A percentile compares a stretch with the other conserved stretches of the same genome.
These are phyloP conservation scores for Posidonia australis DNA, from an alignment of 106 monocot species.

Conservation along the genomic window DNA sequence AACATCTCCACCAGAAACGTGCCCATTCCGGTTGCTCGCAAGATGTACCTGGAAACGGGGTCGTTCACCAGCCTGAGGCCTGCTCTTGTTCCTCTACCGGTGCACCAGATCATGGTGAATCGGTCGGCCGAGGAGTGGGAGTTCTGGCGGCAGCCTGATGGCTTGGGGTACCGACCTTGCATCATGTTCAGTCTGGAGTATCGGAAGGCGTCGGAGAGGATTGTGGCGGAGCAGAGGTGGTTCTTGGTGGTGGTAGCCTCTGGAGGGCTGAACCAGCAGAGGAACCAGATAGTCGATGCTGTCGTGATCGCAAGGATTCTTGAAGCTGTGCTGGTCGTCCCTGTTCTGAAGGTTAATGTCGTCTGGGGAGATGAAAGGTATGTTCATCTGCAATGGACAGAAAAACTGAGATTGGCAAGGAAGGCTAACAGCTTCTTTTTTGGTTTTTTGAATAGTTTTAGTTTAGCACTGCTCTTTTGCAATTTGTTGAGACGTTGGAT, in stretches of 20 bases:
- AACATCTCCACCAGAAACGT: background rate
- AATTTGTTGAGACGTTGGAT: too few relatives aligned
- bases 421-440: too few relatives aligned
- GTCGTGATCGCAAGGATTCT: slow-evolving; percentile 38
- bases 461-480: too few relatives aligned
- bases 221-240: slow-evolving; percentile 15
- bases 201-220: slow-evolving; percentile 7
- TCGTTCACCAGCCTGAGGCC: background rate
- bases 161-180: slow-evolving; percentile 25
- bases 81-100: slow-evolving; percentile 5
- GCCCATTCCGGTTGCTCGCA: background rate
- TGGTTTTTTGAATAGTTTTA: too few relatives aligned
- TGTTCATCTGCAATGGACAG: background rate
- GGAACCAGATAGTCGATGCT: slow-evolving; percentile 39
- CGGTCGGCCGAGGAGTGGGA: slow-evolving; percentile 7
- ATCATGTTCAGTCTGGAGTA: slow-evolving; percentile 18
- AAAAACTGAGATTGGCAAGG: too few relatives aligned
- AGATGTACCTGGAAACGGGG: background rate
- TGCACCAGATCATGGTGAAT: background rate
- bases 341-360: slow-evolving; percentile 19
- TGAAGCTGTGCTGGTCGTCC: slow-evolving; percentile 31
- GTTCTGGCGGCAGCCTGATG: slow-evolving; percentile 37
- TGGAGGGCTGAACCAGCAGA: slow-evolving; percentile 41
- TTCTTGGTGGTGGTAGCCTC: slow-evolving; percentile 24
- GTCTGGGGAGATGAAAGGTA: slow-evolving; percentile 35